Conservation (phyloP, 164 flowering plant genomes). For the Piper longum region DNA sequence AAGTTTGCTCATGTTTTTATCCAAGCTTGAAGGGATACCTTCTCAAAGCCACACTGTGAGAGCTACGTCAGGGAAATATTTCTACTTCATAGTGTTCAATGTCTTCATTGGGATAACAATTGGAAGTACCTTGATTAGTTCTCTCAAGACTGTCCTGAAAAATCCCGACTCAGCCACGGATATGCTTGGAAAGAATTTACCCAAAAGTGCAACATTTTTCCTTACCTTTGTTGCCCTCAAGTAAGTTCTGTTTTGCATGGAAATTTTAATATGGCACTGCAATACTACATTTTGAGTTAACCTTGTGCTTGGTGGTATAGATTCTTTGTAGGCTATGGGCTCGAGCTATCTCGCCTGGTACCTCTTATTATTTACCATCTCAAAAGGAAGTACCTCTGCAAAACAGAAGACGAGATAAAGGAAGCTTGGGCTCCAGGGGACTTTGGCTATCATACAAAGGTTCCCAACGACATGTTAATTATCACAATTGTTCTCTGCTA, state of each 20-base stretch:
- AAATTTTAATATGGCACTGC: not conserved
- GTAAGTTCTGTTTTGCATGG: slow-evolving; percentile 28
- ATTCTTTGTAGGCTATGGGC: slow-evolving; percentile 92
- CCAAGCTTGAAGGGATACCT: slow-evolving; percentile 80
- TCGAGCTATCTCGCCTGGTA: slow-evolving; percentile 73
- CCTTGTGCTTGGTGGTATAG: slow-evolving; percentile 16
- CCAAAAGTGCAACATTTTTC: slow-evolving; percentile 81
- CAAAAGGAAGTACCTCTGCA: slow-evolving; percentile 73
- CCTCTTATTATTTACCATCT: slow-evolving; percentile 75
- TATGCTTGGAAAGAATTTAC: slow-evolving; percentile 52
- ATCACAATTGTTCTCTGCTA: slow-evolving; percentile 73
- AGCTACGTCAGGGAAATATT: slow-evolving; percentile 91
- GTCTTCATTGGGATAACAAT: slow-evolving; percentile 87
- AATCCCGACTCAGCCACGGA: slow-evolving; percentile 21
- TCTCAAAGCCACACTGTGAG: slow-evolving; percentile 59
- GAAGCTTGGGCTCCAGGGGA: slow-evolving; percentile 91
- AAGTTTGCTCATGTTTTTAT: slow-evolving; percentile 52
- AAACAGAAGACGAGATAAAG: slow-evolving; percentile 72
- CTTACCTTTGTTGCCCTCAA: slow-evolving; percentile 82
- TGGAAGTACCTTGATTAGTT: slow-evolving; percentile 45
- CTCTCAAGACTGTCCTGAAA: slow-evolving; percentile 44
- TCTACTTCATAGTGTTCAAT: slow-evolving; percentile 71
- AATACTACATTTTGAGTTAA: not conserved
- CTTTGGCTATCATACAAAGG: slow-evolving; percentile 55
- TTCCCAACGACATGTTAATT: slow-evolving; percentile 74